A percentile compares a stretch with the other conserved stretches of the same genome.
These are phyloP conservation scores for Pythium scleroteichum DNA, from an alignment of 352 stramenopile genomes.

Conservation along the genomic window DNA sequence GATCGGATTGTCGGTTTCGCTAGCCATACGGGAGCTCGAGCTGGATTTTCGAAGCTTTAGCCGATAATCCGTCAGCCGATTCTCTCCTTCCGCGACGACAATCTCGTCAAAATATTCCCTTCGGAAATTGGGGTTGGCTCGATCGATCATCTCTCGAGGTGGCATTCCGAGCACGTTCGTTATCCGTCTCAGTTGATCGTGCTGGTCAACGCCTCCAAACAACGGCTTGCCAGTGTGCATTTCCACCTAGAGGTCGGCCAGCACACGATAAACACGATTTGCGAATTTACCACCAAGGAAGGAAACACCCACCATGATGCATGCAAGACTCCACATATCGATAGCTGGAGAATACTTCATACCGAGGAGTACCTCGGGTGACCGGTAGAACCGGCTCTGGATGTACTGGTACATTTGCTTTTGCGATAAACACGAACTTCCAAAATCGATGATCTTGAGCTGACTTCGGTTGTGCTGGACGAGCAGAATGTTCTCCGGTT, in stretches of 20 bases:
- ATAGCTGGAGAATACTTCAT: constrained; percentile 83
- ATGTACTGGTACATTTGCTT: constrained; percentile 98
- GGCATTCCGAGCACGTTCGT: constrained; percentile 94
- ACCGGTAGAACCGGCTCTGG: constrained; percentile 97
- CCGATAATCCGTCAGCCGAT: constrained; percentile 58
- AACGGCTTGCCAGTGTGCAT: constrained; percentile 98
- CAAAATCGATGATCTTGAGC: constrained; percentile 99
- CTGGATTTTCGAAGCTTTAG: constrained; percentile 64
- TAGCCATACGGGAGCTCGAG: constrained; percentile 24
- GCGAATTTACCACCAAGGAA: not conserved
- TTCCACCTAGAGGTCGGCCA: constrained; percentile 59
- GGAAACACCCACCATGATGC: constrained; percentile 60
- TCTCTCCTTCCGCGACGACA: constrained; percentile 54
- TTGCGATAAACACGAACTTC: constrained; percentile 94
- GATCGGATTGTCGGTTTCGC: constrained; percentile 36
- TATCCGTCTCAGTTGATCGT: constrained; percentile 98
- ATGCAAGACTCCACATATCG: constrained; percentile 90
- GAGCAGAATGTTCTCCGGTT: constrained; percentile 99
- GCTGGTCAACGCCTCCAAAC: constrained; percentile 95
- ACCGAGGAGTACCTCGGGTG: constrained; percentile 85
- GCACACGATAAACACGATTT: too few species aligned
- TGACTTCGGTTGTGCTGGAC: constrained; percentile 92
- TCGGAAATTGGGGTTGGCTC: constrained; percentile 77
- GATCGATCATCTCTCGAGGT: constrained; percentile 90
- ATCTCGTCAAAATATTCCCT: constrained; percentile 93